Conservation (phyloP, 768 basidiomycete genomes). For the Pleurotus pulmonarius region DNA sequence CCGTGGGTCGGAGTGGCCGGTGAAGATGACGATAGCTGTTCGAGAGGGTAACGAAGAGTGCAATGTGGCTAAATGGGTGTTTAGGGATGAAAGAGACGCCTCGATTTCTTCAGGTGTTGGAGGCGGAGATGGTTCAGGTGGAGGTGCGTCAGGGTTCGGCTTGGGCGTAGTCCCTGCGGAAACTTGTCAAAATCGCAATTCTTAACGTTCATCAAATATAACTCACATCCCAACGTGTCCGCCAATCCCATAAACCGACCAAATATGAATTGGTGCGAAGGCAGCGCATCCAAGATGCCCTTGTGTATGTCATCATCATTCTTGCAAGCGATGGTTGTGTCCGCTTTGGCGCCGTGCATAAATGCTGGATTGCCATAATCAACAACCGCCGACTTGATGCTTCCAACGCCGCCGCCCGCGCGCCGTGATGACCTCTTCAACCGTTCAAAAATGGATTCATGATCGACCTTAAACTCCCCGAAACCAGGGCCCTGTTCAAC, state of each 20-base stretch:
- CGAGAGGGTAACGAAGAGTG: slow-evolving; percentile 70
- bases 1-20: slow-evolving; percentile 87
- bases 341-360: slow-evolving; percentile 86
- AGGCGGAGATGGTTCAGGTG: slow-evolving; percentile 21
- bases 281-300: slow-evolving; percentile 55
- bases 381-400: slow-evolving; percentile 63
- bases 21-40: slow-evolving; percentile 82
- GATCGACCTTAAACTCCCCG: slow-evolving; percentile 83
- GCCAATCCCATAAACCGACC: slow-evolving; percentile 81
- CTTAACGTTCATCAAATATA: neutral
- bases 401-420: slow-evolving; percentile 32
- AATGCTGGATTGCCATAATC: slow-evolving; percentile 81
- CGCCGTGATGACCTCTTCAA: slow-evolving; percentile 52
- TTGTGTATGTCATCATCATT: slow-evolving; percentile 77
- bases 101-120: slow-evolving; percentile 31
- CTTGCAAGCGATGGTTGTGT: slow-evolving; percentile 68
- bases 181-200: neutral
- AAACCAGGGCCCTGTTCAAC: slow-evolving; percentile 67
- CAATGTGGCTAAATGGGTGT: slow-evolving; percentile 57
- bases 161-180: slow-evolving; percentile 62
- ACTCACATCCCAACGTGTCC: slow-evolving; percentile 79
- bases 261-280: slow-evolving; percentile 77
- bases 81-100: slow-evolving; percentile 44
- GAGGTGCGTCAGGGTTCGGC: slow-evolving; percentile 31
- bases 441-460: slow-evolving; percentile 86